Evolutionary conservation across 2,329 filamentous ascomycete species (phyloP), one percentile per base, ranked within the genome.

Genomic region (Ambrosiella xylebori): DNA sequence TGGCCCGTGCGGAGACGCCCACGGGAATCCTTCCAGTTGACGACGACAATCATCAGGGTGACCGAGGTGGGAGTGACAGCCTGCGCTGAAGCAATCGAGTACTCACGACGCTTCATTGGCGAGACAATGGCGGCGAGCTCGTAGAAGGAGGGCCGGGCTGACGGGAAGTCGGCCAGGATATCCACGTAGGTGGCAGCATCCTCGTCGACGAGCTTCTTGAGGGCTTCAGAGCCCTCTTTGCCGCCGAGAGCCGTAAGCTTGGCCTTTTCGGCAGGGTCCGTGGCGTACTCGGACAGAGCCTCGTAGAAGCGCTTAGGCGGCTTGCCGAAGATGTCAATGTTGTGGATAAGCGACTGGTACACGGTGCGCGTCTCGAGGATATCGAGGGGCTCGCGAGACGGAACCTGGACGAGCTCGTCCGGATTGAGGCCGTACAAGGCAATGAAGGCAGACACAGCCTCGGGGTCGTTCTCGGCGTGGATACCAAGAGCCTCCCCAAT

Each of bases 301-400:
- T 98, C 93, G 75, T 97, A 98, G 79, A 98, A 98, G 62, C 88
- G 85, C 81, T 98, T 98, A 55, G 90, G 89, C 38, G 93, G 93
- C 67, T 90, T 89, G 66, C 93, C 93, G 65, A 97, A 94, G 67
- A 98, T 93, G 71, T 98, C 93, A 58, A 98, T 74, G 69, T 96
- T 96, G 69, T 97, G 90, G 44, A 88, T 72, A 17, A 98, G 77
- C 0, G 89, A 84, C 73, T 98, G 93, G 76, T 88, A 94, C 55
- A 96, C 83, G 12, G 93, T 98, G 64, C 93, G 85, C 63, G 87
- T 88, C 72, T 97, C 91, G 6, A 90, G 73, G 7, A 86, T 76
- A 54, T 76, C 71, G 2, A 80, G 66, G 65, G 94, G 82, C 63
- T 97, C 90, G 59, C 88, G 85, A 61, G 86, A 85, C 7, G 90